phyloP scores from a whole-genome alignment of 805 yeast species.

The Candida vaughaniae region DNA sequence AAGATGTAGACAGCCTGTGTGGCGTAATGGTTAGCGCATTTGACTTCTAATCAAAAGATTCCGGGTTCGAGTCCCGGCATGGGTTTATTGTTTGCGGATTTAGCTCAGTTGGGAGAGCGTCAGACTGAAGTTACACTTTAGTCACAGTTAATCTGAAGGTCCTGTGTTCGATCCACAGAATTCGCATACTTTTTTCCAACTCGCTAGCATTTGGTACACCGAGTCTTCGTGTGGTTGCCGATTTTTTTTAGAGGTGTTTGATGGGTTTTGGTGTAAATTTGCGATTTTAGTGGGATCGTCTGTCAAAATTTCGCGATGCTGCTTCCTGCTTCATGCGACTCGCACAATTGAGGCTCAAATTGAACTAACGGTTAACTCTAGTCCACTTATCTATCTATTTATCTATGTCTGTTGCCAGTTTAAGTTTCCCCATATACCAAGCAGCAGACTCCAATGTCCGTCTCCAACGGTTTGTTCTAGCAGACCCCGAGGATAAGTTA shows the following conservation, averaged over 20 bases:
- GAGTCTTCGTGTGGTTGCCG: background rate
- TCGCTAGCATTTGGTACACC: background rate
- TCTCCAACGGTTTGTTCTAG: conserved; percentile 23
- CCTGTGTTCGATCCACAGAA: conserved; percentile 82
- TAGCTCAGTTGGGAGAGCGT: conserved; percentile 40
- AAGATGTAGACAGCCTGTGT: conserved; percentile 53
- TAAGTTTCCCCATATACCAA: conserved; percentile 29
- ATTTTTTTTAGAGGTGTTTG: conserved; percentile 1
- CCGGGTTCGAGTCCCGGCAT: conserved; percentile 63
- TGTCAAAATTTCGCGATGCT: too few relatives aligned
- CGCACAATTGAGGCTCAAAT: too few relatives aligned
- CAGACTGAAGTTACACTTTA: conserved; percentile 33
- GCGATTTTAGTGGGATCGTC: too few relatives aligned
- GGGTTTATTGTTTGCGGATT: conserved; percentile 35
- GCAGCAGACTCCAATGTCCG: conserved; percentile 13
- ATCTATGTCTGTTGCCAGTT: too few relatives aligned
- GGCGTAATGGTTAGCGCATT: conserved; percentile 70
- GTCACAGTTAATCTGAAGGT: conserved; percentile 62
- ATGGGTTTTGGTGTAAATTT: conserved; percentile 13
- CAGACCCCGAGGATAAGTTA: conserved; percentile 25
- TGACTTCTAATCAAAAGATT: conserved; percentile 67
- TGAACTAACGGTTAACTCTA: too few relatives aligned
- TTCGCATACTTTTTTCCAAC: conserved; percentile 40
- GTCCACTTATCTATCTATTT: too few relatives aligned
- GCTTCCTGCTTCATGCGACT: too few relatives aligned